Conservation (phyloP, 108 stramenopile genomes). For the Fistulifera solaris region DNA sequence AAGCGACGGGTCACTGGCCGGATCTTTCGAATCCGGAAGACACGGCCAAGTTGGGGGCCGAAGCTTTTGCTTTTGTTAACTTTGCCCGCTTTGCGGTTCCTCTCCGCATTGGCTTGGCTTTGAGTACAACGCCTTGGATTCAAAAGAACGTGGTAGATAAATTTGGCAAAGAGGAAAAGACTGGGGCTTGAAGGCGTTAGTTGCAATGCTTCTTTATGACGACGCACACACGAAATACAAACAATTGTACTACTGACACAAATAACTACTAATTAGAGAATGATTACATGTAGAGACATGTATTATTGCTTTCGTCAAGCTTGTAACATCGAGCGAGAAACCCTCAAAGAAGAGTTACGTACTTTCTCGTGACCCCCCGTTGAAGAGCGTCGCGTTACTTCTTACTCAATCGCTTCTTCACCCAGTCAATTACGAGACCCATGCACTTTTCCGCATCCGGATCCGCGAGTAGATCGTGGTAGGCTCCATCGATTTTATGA, state of each 20-base stretch:
- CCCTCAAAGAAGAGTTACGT: too few relatives aligned
- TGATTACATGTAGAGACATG: too few relatives aligned
- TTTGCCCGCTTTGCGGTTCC: constrained; percentile 87
- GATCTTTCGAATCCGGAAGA: constrained; percentile 68
- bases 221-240: too few relatives aligned
- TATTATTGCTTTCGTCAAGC: too few relatives aligned
- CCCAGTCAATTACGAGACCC: constrained; percentile 12
- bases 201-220: too few relatives aligned
- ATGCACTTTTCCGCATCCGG: constrained; percentile 30
- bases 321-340: too few relatives aligned
- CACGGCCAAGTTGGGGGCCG: constrained; percentile 59
- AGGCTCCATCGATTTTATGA: constrained; percentile 19
- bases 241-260: too few relatives aligned
- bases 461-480: constrained; percentile 34
- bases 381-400: too few relatives aligned
- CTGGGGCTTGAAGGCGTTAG: too few relatives aligned
- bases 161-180: constrained; percentile 11
- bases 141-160: constrained; percentile 65
- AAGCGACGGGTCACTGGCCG: constrained; percentile 74
- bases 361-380: too few relatives aligned
- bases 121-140: constrained; percentile 71
- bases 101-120: constrained; percentile 70
- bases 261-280: too few relatives aligned
- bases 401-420: constrained; percentile 19
- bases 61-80: constrained; percentile 87